A percentile compares a stretch with the other conserved stretches of the same genome.
Evolutionary conservation across 2,329 filamentous ascomycete genomes (phyloP).

Genomic region (Aspergillus sergii): DNA sequence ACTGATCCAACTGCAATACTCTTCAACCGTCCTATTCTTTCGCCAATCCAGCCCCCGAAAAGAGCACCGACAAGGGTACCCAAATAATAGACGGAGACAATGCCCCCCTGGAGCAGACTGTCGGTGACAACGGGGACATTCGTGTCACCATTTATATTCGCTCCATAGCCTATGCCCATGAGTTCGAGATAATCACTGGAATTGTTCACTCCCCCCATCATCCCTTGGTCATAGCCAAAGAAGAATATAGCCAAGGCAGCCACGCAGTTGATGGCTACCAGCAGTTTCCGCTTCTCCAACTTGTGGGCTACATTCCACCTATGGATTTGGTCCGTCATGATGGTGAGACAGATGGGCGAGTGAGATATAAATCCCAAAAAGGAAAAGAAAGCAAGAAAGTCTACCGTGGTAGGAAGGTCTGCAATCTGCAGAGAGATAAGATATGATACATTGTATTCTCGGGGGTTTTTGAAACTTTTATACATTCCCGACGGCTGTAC

Average conservation of each 20-base stretch:
- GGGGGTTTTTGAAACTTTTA: background rate
- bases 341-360: background rate
- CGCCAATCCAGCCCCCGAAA: constrained; percentile 65
- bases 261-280: constrained; percentile 64
- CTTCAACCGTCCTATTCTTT: constrained; percentile 63
- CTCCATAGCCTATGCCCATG: constrained; percentile 67
- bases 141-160: constrained; percentile 44
- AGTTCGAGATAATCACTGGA: constrained; percentile 64
- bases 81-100: constrained; percentile 61
- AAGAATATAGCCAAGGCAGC: constrained; percentile 70
- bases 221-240: constrained; percentile 62
- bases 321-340: constrained; percentile 33
- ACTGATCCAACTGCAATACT: constrained; percentile 63
- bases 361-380: background rate
- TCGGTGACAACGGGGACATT: constrained; percentile 59
- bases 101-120: constrained; percentile 65
- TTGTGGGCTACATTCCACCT: constrained; percentile 55
- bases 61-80: constrained; percentile 67
- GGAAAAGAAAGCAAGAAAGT: no score
- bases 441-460: background rate
- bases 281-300: constrained; percentile 59
- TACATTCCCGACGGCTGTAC: background rate
- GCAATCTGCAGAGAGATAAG: background rate
- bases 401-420: background rate
- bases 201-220: constrained; percentile 69